Evolutionary conservation across 2,329 filamentous ascomycete genomes (phyloP), one percentile per base, ranked within the genome.

Genomic region (Rhynchosporium graminicola): DNA sequence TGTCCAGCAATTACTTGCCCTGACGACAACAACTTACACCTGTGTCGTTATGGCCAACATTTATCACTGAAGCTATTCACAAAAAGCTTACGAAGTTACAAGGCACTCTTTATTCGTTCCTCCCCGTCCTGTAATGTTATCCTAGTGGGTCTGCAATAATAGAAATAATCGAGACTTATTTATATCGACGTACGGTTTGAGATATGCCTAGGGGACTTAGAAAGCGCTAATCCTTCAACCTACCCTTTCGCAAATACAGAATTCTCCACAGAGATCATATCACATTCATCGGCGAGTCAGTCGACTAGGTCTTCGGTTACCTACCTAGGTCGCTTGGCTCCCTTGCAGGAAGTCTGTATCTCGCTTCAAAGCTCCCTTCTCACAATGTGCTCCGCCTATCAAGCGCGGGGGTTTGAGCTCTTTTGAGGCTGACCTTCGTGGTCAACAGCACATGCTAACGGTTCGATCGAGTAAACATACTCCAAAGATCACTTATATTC

Each of bases 371-470:
- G 38, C n/a, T 9, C n/a, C 38, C 50, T 55, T 48, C n/a, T 29
- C 48, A 46, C 15, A 20, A 45, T 20, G 46, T 36, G 48, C 15
- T 33, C 20, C 58, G 33, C 50, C 51, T n/a, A 45, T 45, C 50
- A 10, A 26, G 8, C 55, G 65, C 50, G 61, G 45, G 10, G 20
- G 31, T 65, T 67, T 67, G 63, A 60, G 65, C 55, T 46, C 28
- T 60, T 62, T 58, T 63, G 45, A 61, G 57, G 51, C 51, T 43
- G 43, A 50, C 48, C 26, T 33, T 28, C 36, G 28, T 15, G 8
- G 36, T 46, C n/a, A 28, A n/a, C 8, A 20, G 45, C 36, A 9
- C 55, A 46, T 29, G 15, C 38, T 2, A 29, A n/a, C 36, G 40
- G 15, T 28, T n/a, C 13, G 20, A 26, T 56, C 36, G 55, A 46